phyloP scores from a whole-genome alignment of 2,329 filamentous ascomycete species.

The Talaromyces sp. region DNA sequence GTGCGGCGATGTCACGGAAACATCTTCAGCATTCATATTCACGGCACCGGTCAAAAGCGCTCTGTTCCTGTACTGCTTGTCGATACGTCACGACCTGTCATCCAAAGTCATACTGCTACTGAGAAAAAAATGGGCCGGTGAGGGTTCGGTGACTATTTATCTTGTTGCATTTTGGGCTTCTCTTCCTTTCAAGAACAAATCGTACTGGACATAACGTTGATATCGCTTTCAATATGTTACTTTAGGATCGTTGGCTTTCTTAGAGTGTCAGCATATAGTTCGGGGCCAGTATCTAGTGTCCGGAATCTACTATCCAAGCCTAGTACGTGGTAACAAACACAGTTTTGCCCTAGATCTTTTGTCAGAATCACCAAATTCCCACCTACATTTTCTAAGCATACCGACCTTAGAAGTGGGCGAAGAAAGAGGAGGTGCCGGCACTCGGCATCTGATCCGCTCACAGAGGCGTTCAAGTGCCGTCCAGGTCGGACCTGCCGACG shows the following conservation, averaged over 20 bases:
- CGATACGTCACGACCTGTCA: too few relatives aligned
- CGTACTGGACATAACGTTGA: too few relatives aligned
- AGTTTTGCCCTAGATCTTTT: neutral
- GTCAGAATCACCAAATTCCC: neutral
- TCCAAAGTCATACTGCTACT: too few relatives aligned
- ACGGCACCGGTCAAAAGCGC: neutral
- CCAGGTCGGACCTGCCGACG: neutral
- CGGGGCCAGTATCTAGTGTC: neutral
- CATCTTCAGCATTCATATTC: too few relatives aligned
- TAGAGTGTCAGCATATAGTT: neutral
- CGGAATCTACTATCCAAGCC: neutral
- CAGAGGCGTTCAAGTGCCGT: neutral
- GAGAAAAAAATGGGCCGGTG: too few relatives aligned
- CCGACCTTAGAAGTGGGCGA: neutral
- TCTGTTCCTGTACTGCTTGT: neutral
- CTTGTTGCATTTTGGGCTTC: neutral
- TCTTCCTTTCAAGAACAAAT: neutral
- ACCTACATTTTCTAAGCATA: neutral
- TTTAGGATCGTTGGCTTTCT: neutral
- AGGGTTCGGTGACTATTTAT: neutral
- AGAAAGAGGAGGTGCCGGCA: neutral
- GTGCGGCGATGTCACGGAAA: neutral
- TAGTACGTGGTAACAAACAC: neutral
- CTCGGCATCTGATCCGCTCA: neutral
- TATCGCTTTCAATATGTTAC: too few relatives aligned